Conservation (phyloP, 441 rosid genomes). For the Jatropha multifida region DNA sequence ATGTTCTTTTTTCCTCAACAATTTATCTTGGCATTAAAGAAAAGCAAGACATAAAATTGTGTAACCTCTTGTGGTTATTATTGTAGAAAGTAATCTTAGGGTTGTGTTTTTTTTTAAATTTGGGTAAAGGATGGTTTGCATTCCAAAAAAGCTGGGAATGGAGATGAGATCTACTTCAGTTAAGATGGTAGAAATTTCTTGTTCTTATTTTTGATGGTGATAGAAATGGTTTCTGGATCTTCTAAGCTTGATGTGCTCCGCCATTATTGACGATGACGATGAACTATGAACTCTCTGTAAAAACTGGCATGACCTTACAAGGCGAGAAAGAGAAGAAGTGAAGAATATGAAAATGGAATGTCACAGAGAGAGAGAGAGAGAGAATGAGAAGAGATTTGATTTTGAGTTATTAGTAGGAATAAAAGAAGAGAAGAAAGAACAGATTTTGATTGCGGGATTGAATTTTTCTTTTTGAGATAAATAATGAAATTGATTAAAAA, state of each 20-base stretch:
- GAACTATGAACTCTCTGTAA: constrained; percentile 33
- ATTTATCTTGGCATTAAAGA: no score
- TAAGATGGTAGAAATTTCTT: constrained; percentile 21
- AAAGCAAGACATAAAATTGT: no score
- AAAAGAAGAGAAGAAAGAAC: background rate
- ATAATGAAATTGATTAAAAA: background rate
- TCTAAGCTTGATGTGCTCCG: constrained; percentile 50
- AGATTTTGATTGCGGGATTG: constrained; percentile 4
- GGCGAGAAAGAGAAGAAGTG: constrained; percentile 3
- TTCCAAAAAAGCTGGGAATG: no score
- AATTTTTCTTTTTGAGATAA: background rate
- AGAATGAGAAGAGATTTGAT: background rate
- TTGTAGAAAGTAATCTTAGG: no score
- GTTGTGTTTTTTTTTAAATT: no score
- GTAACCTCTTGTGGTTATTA: no score
- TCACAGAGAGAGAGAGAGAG: no score
- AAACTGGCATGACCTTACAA: constrained; percentile 43
- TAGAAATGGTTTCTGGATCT: constrained; percentile 44
- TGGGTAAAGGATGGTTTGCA: no score
- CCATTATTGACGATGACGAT: constrained; percentile 27
- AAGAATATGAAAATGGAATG: background rate
- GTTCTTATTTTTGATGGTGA: constrained; percentile 22
- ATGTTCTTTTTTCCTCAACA: no score
- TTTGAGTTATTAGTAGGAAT: background rate
- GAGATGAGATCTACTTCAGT: constrained; percentile 21